These are phyloP conservation scores for Candolleomyces eurysporus DNA, from an alignment of 768 basidiomycete species.

Conservation along the genomic window DNA sequence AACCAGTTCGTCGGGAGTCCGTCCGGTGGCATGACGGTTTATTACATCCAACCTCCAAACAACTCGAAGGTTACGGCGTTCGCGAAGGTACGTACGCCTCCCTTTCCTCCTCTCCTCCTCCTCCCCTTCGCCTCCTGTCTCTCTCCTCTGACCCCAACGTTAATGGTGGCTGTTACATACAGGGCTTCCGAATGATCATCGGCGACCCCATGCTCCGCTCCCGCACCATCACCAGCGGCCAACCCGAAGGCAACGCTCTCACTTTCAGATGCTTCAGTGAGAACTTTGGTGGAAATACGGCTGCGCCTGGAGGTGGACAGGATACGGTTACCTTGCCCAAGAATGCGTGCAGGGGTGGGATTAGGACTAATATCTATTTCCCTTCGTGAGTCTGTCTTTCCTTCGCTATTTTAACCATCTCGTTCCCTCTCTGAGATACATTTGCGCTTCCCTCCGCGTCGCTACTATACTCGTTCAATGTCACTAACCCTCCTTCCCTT, in stretches of 20 bases:
- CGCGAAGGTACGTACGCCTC: constrained; percentile 1
- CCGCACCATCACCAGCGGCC: background rate
- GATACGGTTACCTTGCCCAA: constrained; percentile 7
- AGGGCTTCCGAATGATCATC: constrained; percentile 11
- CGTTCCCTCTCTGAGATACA: background rate
- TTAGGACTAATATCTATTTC: constrained; percentile 11
- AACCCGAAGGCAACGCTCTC: background rate
- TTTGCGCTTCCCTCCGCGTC: too few relatives aligned
- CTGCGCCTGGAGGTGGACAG: background rate
- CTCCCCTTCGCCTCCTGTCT: background rate
- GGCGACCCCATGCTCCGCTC: constrained; percentile 7
- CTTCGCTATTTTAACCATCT: too few relatives aligned
- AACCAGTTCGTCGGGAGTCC: constrained; percentile 5
- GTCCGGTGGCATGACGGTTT: constrained; percentile 8
- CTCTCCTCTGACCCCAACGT: too few relatives aligned
- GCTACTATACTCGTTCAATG: background rate
- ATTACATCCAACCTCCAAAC: constrained; percentile 7
- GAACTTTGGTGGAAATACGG: background rate
- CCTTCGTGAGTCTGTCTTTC: background rate
- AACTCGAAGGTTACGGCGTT: constrained; percentile 4
- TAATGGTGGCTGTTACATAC: background rate
- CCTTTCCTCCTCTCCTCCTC: too few relatives aligned
- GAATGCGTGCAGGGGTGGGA: constrained; percentile 1
- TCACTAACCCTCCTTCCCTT: background rate
- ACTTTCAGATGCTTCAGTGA: constrained; percentile 4